phyloP scores from a whole-genome alignment of 139 green algal species.

The Chlamydomonas incerta region DNA sequence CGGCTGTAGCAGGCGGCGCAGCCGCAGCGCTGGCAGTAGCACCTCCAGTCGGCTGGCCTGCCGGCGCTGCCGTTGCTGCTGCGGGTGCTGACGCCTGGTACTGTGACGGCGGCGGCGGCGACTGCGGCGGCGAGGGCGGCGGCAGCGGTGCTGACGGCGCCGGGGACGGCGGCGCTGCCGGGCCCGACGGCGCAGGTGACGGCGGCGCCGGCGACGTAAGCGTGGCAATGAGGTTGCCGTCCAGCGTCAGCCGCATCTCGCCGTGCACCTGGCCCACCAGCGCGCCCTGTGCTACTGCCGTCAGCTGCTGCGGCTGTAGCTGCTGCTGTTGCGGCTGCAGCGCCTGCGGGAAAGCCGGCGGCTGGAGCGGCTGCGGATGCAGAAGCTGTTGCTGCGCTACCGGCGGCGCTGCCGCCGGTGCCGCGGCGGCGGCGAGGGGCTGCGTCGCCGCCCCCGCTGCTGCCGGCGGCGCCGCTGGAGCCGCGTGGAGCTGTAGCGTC shows the following conservation, averaged over 20 bases:
- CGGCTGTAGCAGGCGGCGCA: no score
- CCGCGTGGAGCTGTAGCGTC: no score
- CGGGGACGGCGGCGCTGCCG: neutral
- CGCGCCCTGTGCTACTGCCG: neutral
- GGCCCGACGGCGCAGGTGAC: no score
- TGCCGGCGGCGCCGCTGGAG: no score
- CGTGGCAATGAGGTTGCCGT: neutral
- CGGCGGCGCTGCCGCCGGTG: no score
- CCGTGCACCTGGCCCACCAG: constrained; percentile 13
- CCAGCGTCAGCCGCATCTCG: constrained; percentile 14
- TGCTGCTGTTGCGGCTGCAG: neutral
- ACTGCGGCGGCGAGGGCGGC: neutral
- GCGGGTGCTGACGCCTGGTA: neutral
- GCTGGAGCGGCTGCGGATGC: neutral
- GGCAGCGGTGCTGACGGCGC: no score
- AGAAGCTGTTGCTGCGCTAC: no score
- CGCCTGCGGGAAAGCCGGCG: neutral
- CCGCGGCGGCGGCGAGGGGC: no score
- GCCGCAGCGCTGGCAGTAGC: no score
- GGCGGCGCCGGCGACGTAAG: neutral
- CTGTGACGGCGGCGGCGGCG: no score
- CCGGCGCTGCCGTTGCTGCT: neutral
- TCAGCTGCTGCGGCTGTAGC: neutral
- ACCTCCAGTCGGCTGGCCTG: no score
- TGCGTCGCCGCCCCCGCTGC: no score